These are phyloP conservation scores for Globisporangium orthogonon DNA, from an alignment of 352 stramenopile genomes.

Conservation along the genomic window DNA sequence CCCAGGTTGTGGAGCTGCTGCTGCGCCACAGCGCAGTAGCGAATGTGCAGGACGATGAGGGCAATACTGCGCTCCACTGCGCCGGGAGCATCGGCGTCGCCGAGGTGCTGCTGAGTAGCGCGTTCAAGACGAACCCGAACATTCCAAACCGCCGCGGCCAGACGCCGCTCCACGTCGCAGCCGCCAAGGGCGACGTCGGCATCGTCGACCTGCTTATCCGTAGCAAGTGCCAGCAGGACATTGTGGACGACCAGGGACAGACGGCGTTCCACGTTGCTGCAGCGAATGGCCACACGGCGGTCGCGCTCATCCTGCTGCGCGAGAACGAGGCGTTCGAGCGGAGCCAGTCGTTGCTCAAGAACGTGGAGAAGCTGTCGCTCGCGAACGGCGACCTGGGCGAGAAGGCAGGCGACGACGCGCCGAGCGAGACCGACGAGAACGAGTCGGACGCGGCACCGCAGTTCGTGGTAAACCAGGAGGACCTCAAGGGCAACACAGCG, in stretches of 20 bases:
- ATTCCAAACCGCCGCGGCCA: constrained; percentile 72
- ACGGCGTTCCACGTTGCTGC: constrained; percentile 77
- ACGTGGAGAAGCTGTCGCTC: constrained; percentile 8
- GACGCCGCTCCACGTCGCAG: constrained; percentile 69
- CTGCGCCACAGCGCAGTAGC: constrained; percentile 58
- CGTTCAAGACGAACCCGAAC: constrained; percentile 71
- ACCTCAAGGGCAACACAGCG: constrained; percentile 80
- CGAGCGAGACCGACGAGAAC: constrained; percentile 11
- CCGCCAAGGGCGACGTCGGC: constrained; percentile 61
- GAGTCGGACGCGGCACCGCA: constrained; percentile 15
- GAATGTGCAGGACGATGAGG: constrained; percentile 74
- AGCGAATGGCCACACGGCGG: constrained; percentile 69
- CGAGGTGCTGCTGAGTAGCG: constrained; percentile 45
- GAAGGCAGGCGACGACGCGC: constrained; percentile 6
- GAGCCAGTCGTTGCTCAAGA: constrained; percentile 4
- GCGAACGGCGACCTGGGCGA: constrained; percentile 5
- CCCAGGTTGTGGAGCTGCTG: constrained; percentile 50
- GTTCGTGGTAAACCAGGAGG: constrained; percentile 77
- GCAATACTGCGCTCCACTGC: constrained; percentile 74
- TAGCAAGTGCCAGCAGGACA: constrained; percentile 60
- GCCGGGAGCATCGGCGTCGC: constrained; percentile 62
- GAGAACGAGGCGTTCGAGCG: constrained; percentile 36
- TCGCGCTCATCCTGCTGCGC: constrained; percentile 68
- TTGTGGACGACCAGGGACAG: constrained; percentile 80
- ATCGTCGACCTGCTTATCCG: constrained; percentile 70